Base-by-base conservation (phyloP, 2,329 filamentous ascomycete species). In the Herpotrichia juniperi region DNA sequence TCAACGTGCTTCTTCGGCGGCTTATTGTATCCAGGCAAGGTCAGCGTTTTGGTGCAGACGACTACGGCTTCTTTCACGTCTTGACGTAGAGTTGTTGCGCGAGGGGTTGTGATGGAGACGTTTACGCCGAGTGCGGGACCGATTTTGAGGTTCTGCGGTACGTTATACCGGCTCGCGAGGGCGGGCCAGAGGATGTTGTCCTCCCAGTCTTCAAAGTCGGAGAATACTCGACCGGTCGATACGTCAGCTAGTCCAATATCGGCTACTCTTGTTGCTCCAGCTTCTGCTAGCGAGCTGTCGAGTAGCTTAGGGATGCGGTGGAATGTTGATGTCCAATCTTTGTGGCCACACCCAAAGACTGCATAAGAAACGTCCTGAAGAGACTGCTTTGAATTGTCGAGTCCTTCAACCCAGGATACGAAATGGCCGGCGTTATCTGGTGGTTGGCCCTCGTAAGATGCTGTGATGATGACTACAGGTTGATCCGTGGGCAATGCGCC, bases 351-450 rank as follows among this genome's bases (percentile, higher is more conserved):
- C 2, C 71, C 72, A 51, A 72, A 74, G 1, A 74, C 61, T 4
- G 66, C 57, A 50, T 68, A 74, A 5, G 64, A 56, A 19, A 67
- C 62, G 2, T 58, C 62, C 2, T 62, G 52, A 2, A 70, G 32
- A 17, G 47, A n/a, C 2, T 53, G 49, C 11, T 34, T 44, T 2
- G 30, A 48, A 14, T 58, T 50, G 5, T 22, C 21, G 34, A 58
- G 21, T 17, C 25, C 26, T 48, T 68, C 57, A 1, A 74, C 47
- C 73, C 72, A 75, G 2, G 55, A 46, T 7, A 71, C 58, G 34
- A 74, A 74, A 25, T 68, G 53, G 3, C 54, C 58, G 1, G 71
- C 71, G 40, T 74, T 74, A 46, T 73, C 71, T 2, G 72, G 57
- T 8, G 72, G 71, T 32, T 68, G 54, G 6, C 73, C 73, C 48